phyloP scores from a whole-genome alignment of 2,329 filamentous ascomycete species.

The Nannizziopsis barbatae region DNA sequence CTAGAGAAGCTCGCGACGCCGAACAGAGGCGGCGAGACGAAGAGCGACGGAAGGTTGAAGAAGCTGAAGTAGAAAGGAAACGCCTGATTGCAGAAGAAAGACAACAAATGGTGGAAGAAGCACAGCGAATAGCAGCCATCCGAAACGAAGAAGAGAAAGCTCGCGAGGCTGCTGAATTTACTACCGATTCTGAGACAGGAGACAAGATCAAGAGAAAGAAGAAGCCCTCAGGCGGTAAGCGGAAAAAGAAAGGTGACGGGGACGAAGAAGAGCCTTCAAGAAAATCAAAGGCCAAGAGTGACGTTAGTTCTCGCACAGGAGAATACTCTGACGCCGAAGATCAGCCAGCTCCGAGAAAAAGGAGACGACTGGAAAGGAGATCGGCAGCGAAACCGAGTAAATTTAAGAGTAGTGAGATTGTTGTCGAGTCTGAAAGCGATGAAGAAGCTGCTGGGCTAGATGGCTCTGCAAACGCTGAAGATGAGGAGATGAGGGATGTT shows the following conservation, averaged over 20 bases:
- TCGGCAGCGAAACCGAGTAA: constrained; percentile 42
- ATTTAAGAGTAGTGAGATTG: constrained; percentile 75
- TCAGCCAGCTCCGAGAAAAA: constrained; percentile 42
- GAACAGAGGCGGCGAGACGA: constrained; percentile 71
- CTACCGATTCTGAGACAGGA: constrained; percentile 69
- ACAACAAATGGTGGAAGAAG: constrained; percentile 63
- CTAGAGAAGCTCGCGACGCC: constrained; percentile 66
- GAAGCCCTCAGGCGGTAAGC: constrained; percentile 37
- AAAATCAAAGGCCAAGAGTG: constrained; percentile 27
- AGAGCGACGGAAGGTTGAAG: constrained; percentile 55
- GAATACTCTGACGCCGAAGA: constrained; percentile 16
- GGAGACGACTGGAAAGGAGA: constrained; percentile 49
- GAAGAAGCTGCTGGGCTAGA: constrained; percentile 24
- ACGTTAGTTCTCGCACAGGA: constrained; percentile 20
- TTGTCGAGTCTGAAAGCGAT: constrained; percentile 63
- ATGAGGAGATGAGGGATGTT: constrained; percentile 19
- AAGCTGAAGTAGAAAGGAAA: constrained; percentile 60
- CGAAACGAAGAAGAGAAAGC: constrained; percentile 59
- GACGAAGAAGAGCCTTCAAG: constrained; percentile 25
- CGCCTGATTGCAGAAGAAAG: constrained; percentile 79
- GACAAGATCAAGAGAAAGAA: constrained; percentile 72
- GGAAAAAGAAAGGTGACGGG: constrained; percentile 54
- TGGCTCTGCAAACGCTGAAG: constrained; percentile 19
- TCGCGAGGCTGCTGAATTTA: constrained; percentile 64
- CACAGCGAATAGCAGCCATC: constrained; percentile 60